phyloP scores from a whole-genome alignment of 495 filamentous ascomycete genomes.

The Podospora appendiculata region DNA sequence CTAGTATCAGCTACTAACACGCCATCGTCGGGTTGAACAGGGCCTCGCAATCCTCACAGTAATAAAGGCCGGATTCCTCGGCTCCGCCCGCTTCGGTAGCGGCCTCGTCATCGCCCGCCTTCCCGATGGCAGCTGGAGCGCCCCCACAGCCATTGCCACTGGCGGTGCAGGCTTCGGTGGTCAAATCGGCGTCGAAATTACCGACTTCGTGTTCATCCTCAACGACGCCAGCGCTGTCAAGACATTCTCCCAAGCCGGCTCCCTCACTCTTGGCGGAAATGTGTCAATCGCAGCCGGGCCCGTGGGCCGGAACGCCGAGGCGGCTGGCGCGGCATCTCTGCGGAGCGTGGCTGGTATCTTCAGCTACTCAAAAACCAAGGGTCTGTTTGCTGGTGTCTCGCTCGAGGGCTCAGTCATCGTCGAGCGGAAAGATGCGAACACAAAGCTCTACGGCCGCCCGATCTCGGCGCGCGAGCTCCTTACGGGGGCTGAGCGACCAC shows the following conservation, averaged over 20 bases:
- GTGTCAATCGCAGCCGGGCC: slow-evolving; percentile 94
- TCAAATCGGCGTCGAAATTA: slow-evolving; percentile 95
- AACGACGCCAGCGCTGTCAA: slow-evolving; percentile 88
- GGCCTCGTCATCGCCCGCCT: slow-evolving; percentile 90
- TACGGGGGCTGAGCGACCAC: slow-evolving; percentile 65
- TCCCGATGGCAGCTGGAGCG: slow-evolving; percentile 88
- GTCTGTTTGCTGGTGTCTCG: slow-evolving; percentile 90
- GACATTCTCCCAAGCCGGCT: slow-evolving; percentile 89
- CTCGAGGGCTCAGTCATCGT: slow-evolving; percentile 86
- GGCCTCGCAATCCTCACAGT: slow-evolving; percentile 93
- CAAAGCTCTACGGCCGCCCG: slow-evolving; percentile 82
- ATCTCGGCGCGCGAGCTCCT: slow-evolving; percentile 79
- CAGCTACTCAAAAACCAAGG: slow-evolving; percentile 95
- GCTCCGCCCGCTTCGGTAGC: slow-evolving; percentile 85
- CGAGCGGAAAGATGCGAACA: slow-evolving; percentile 92
- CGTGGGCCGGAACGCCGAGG: slow-evolving; percentile 90
- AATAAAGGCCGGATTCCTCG: slow-evolving; percentile 92
- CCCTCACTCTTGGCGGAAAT: slow-evolving; percentile 88
- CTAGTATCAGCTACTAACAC: background rate
- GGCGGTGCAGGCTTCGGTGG: slow-evolving; percentile 91
- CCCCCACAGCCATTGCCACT: slow-evolving; percentile 84
- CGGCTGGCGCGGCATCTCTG: slow-evolving; percentile 86
- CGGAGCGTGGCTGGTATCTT: slow-evolving; percentile 88
- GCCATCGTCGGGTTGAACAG: slow-evolving; percentile 31
- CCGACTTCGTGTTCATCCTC: slow-evolving; percentile 97